phyloP scores from a whole-genome alignment of 129 eudicot species.

The Flaveria trinervia region DNA sequence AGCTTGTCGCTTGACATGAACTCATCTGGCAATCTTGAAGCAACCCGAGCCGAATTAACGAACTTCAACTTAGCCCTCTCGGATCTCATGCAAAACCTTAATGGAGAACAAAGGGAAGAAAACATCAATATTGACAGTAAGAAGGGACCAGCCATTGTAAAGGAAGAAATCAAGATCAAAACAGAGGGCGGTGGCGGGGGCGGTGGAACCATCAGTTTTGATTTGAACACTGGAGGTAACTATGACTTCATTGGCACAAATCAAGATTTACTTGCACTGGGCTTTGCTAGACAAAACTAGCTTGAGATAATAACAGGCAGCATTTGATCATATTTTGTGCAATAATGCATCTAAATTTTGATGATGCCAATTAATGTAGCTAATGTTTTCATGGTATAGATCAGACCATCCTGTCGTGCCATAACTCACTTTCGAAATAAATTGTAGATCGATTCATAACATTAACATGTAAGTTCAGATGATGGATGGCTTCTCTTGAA shows the following conservation, averaged over 20 bases:
- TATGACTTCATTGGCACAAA: conserved; percentile 69
- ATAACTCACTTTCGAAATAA: conserved; percentile 25
- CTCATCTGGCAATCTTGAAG: conserved; percentile 53
- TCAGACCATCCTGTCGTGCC: neutral
- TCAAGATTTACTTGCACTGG: conserved; percentile 48
- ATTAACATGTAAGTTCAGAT: conserved; percentile 34
- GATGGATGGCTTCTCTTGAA: conserved; percentile 19
- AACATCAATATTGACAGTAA: conserved; percentile 18
- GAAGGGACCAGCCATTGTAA: conserved; percentile 30
- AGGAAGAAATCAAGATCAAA: conserved; percentile 49
- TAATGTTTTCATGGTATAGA: conserved; percentile 18
- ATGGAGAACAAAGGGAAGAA: conserved; percentile 44
- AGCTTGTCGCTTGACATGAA: conserved; percentile 72
- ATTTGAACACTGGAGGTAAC: conserved; percentile 71
- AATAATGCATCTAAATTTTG: conserved; percentile 46
- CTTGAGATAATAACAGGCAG: conserved; percentile 17
- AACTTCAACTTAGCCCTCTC: conserved; percentile 76
- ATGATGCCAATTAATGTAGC: conserved; percentile 33
- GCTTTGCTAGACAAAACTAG: conserved; percentile 48
- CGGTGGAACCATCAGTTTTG: conserved; percentile 60
- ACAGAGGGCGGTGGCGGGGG: conserved; percentile 47
- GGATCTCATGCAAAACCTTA: conserved; percentile 67
- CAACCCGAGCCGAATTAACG: conserved; percentile 55
- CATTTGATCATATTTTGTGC: conserved; percentile 27
- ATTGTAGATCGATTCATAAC: conserved; percentile 32